Conservation (phyloP, 371 early-diverging fungal species). For the Lichtheimia corymbifera region DNA sequence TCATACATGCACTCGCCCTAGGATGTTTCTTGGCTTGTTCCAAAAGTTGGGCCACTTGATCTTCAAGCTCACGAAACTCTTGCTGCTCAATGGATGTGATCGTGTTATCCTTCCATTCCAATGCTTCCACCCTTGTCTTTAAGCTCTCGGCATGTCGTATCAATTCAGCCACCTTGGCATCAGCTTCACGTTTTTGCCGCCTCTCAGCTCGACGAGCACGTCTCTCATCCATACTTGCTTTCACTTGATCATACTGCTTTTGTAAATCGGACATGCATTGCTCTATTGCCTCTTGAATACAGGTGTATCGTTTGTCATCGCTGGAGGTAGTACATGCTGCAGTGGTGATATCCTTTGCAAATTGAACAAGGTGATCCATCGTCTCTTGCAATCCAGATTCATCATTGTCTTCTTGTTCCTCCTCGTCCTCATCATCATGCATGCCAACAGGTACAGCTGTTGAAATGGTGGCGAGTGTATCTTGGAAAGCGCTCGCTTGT, state of each 20-base stretch:
- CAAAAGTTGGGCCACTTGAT: conserved; percentile 21
- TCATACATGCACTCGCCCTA: not conserved
- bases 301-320: no score
- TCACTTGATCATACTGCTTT: conserved; percentile 24
- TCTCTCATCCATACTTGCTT: conserved; percentile 8
- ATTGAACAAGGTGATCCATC: no score
- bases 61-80: conserved; percentile 30
- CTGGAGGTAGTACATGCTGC: no score
- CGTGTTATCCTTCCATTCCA: conserved; percentile 30
- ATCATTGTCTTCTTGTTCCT: no score
- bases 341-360: no score
- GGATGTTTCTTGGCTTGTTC: conserved; percentile 23
- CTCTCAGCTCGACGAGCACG: conserved; percentile 11
- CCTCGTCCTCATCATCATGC: no score
- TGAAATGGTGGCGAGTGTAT: no score
- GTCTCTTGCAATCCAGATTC: no score
- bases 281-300: no score
- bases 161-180: conserved; percentile 32
- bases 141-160: conserved; percentile 40
- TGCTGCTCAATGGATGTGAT: conserved; percentile 26
- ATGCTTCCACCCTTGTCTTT: conserved; percentile 39
- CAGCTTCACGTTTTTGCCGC: conserved; percentile 26
- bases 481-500: conserved; percentile 6
- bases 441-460: no score
- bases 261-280: no score